Base-by-base conservation (phyloP, 495 filamentous ascomycete species). In the Lasiosphaeria hispida region DNA sequence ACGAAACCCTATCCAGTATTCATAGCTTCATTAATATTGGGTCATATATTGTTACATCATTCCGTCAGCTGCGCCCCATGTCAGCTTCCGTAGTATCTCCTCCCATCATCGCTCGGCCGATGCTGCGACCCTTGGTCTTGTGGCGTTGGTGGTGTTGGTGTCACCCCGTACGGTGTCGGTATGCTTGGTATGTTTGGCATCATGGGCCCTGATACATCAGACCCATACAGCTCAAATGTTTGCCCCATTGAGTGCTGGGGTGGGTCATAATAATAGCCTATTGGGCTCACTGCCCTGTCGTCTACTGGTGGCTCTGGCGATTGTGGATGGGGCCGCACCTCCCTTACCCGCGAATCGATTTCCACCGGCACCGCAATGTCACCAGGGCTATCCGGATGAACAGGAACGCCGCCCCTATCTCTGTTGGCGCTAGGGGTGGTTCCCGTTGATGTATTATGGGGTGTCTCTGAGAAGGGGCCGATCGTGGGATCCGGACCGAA, bases 301-400 rank as follows among this genome's bases (percentile, higher is more conserved):
- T 30, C 23, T 34, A 35, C 39, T n/a, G 52, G 52, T 11, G 23
- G 15, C 23, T 14, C 40, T 8, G 13, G 54, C 34, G 10, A 9
- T 19, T 15, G 34, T 4, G 40, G 44, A 11, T 51, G 15, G 8
- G 39, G 51, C 53, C 1, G 41, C 23, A 30, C 23, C 23, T 30
- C 34, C 14, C 48, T 59, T 45, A 43, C 39, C 34, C 57, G 37
- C 37, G 69, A 68, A 23, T 69, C 71, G 17, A 74, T 64, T 63
- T 74, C 71, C 1, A 74, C 69, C 7, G 71, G 64, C 54, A 54
- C 66, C 4, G 63, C 58, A n/a, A 72, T 69, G 51, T 72, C 70
- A 9, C 57, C 61, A 17, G 70, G 70, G 4, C 54, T 59, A 18
- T 72, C 59, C 9, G 70, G 70, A 37, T 61, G 55, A 33, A 69